These are phyloP conservation scores for Trypanosomatidae sp. DNA, from an alignment of 208 protist species.

Conservation along the genomic window DNA sequence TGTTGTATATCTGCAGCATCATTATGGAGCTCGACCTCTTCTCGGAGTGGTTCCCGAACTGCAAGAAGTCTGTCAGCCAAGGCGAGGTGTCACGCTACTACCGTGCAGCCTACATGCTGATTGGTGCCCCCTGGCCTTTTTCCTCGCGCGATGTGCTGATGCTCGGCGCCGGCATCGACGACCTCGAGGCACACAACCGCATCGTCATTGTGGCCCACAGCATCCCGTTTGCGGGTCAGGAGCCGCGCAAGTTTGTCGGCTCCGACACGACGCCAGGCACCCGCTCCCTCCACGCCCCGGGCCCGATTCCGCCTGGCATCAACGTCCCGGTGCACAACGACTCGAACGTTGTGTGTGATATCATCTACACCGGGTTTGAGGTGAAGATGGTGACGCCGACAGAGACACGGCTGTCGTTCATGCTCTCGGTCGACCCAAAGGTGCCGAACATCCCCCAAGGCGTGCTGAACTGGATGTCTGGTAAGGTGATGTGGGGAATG, in stretches of 20 bases:
- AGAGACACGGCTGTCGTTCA: conserved; percentile 43
- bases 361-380: conserved; percentile 53
- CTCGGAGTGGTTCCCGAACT: conserved; percentile 57
- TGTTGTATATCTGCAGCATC: conserved; percentile 39
- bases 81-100: conserved; percentile 55
- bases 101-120: conserved; percentile 34
- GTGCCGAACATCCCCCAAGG: conserved; percentile 50
- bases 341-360: conserved; percentile 35
- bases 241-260: too few species aligned
- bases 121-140: conserved; percentile 18
- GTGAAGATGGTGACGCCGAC: conserved; percentile 39
- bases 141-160: conserved; percentile 53
- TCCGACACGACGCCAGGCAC: too few species aligned
- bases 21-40: conserved; percentile 65
- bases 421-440: conserved; percentile 57
- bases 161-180: conserved; percentile 52
- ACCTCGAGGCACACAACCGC: conserved; percentile 43
- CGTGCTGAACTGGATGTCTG: conserved; percentile 54
- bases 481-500: conserved; percentile 54
- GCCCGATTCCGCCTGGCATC: conserved; percentile 23
- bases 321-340: conserved; percentile 19
- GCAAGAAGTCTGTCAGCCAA: conserved; percentile 29
- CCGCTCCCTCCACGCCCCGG: too few species aligned
- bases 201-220: conserved; percentile 50
- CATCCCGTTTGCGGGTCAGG: conserved; percentile 19